Conservation (phyloP, 176 grass and related monocot species). For the Oryza meridionalis region DNA sequence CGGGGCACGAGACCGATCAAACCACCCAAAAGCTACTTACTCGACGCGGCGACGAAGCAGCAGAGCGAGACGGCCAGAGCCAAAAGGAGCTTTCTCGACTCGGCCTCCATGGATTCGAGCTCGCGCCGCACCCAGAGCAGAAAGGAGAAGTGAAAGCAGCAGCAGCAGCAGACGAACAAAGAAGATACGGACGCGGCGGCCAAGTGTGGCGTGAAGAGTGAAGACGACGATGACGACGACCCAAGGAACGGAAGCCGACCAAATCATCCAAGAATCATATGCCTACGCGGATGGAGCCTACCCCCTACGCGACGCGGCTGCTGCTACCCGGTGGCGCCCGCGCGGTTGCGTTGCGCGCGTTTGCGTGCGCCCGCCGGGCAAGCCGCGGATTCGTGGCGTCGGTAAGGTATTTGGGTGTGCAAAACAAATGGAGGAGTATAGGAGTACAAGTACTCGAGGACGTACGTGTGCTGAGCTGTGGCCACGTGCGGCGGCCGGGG, state of each 20-base stretch:
- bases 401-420: constrained; percentile 39
- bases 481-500: constrained; percentile 25
- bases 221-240: constrained; percentile 3
- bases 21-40: constrained; percentile 40
- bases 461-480: constrained; percentile 33
- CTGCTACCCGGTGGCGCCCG: background rate
- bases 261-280: constrained; percentile 33
- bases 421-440: too few species aligned
- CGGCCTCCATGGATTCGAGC: constrained; percentile 23
- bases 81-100: constrained; percentile 27
- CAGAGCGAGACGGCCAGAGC: constrained; percentile 37
- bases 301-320: too few species aligned
- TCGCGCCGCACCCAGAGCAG: background rate
- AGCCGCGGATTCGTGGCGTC: background rate
- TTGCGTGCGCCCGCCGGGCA: background rate
- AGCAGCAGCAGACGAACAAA: background rate
- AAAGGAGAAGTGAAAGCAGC: background rate
- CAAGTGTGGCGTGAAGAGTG: constrained; percentile 4
- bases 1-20: background rate
- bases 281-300: background rate
- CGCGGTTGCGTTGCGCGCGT: background rate
- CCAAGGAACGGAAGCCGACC: background rate
- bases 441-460: background rate
- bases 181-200: background rate
- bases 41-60: constrained; percentile 46